A percentile compares a stretch with the other conserved stretches of the same genome.
phyloP scores from a whole-genome alignment of 2,329 filamentous ascomycete genomes.

The Coleophoma cylindrospora region DNA sequence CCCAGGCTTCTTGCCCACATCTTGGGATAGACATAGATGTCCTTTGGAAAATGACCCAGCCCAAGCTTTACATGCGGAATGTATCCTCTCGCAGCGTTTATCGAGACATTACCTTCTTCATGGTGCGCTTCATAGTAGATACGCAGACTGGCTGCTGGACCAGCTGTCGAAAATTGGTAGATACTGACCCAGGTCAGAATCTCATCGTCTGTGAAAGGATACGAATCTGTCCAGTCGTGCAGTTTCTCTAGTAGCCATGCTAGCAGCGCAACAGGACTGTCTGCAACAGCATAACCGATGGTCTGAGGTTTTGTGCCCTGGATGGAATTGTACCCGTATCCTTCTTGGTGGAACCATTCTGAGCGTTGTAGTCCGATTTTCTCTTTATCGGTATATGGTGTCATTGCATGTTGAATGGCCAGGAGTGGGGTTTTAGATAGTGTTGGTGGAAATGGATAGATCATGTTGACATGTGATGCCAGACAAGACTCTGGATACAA shows the following conservation, averaged over 20 bases:
- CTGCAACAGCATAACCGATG: conserved; percentile 61
- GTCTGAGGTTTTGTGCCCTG: conserved; percentile 68
- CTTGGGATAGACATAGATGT: conserved; percentile 47
- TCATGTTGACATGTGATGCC: conserved; percentile 37
- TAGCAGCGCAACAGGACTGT: conserved; percentile 65
- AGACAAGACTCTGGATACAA: conserved; percentile 51
- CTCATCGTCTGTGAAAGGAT: conserved; percentile 73
- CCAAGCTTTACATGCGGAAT: conserved; percentile 40
- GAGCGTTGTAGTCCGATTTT: conserved; percentile 10
- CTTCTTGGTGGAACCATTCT: conserved; percentile 11
- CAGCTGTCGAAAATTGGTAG: conserved; percentile 67
- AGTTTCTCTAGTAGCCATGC: conserved; percentile 82
- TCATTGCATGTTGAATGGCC: conserved; percentile 2
- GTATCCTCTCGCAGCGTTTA: neutral
- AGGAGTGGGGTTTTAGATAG: conserved; percentile 3
- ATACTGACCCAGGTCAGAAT: conserved; percentile 70
- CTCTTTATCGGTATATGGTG: conserved; percentile 6
- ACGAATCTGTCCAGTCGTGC: conserved; percentile 68
- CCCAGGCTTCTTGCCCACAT: conserved; percentile 52
- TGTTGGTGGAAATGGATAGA: neutral
- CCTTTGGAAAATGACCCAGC: conserved; percentile 50
- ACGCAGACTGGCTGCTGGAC: conserved; percentile 58
- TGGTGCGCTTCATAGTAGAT: conserved; percentile 69
- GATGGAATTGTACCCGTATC: conserved; percentile 14
- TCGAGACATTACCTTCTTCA: conserved; percentile 8